Evolutionary conservation across 1,139 yeast genomes (phyloP), one percentile per base, ranked within the genome.

Genomic region (Candida sanyaensis): DNA sequence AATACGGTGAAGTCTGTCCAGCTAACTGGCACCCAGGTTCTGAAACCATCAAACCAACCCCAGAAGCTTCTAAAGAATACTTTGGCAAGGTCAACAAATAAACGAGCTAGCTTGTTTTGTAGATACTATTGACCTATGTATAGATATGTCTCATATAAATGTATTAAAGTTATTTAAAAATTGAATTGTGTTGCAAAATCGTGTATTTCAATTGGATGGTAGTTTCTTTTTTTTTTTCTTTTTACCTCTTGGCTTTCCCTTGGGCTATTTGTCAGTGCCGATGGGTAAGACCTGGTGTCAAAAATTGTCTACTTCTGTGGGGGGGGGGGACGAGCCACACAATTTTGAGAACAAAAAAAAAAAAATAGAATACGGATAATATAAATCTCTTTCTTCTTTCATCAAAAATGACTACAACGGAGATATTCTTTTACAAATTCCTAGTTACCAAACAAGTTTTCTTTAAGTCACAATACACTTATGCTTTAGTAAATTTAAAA

Each of bases 21-120:
- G 97, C 98, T 72, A 92, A 91, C 95, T 93, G 99, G 98, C 88
- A 89, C 63, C 92, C 95, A 77, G 98, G 98, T 78, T 73, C 90
- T 55, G 96, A 88, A 66, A 88, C 97, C 76, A 92, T 92, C 80
- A 86, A 88, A 76, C 93, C 96, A 65, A 87, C 81, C 63, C 93
- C 90, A 62, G 80, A 73, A 48, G 83, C 80, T 63, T 88, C 97
- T 62, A 87, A 88, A 80, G 88, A 83, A 68, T 88, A 87, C 88
- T 88, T 88, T 70, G 66, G 68, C 60, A 78, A 80, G 73, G 84
- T 77, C 57, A 79, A 81, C 75, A 47, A 57, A 49, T 46, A 26
- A 26, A 26, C 9, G 46, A 46, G 26, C 39, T 23, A 24, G 29
- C 39, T 23, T n/a, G 29, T 32, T 48, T 40, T 44, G 12, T 34